Conservation (phyloP, 2,329 filamentous ascomycete genomes). For the Beauveria brongniartii region DNA sequence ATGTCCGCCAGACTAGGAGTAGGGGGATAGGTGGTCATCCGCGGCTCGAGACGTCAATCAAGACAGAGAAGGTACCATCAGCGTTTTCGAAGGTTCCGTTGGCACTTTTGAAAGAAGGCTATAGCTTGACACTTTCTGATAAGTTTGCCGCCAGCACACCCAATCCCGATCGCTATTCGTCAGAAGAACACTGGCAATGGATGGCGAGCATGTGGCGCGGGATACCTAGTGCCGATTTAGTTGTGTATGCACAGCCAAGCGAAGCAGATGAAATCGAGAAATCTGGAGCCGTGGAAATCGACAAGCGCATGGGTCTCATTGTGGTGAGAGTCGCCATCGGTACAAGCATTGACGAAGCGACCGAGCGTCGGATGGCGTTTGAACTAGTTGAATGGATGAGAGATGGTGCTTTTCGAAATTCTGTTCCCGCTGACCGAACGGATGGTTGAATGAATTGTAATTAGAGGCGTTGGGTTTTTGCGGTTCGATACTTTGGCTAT, state of each 20-base stretch:
- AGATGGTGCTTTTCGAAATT: slow-evolving; percentile 33
- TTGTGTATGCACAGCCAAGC: slow-evolving; percentile 53
- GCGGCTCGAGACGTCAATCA: slow-evolving; percentile 12
- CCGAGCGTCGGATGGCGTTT: slow-evolving; percentile 69
- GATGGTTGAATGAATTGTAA: slow-evolving; percentile 8
- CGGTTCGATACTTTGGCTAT: not conserved
- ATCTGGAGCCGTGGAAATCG: slow-evolving; percentile 47
- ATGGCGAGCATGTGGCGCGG: slow-evolving; percentile 90
- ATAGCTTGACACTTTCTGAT: slow-evolving; percentile 73
- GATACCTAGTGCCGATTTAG: slow-evolving; percentile 72
- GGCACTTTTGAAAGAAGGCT: slow-evolving; percentile 67
- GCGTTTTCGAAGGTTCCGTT: slow-evolving; percentile 46
- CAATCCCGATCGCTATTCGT: slow-evolving; percentile 68
- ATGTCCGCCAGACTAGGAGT: slow-evolving; percentile 9
- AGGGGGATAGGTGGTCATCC: slow-evolving; percentile 6
- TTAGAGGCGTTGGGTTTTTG: not conserved
- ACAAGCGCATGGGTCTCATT: slow-evolving; percentile 42
- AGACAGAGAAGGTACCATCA: not conserved
- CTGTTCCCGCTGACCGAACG: slow-evolving; percentile 16
- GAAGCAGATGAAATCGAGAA: slow-evolving; percentile 27
- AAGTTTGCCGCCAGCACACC: slow-evolving; percentile 64
- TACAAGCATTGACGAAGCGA: slow-evolving; percentile 54
- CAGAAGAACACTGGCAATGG: slow-evolving; percentile 96
- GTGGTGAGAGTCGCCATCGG: slow-evolving; percentile 40
- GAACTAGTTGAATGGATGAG: slow-evolving; percentile 79